These are phyloP conservation scores for Piper longum DNA, from an alignment of 164 flowering plant species.

Conservation along the genomic window DNA sequence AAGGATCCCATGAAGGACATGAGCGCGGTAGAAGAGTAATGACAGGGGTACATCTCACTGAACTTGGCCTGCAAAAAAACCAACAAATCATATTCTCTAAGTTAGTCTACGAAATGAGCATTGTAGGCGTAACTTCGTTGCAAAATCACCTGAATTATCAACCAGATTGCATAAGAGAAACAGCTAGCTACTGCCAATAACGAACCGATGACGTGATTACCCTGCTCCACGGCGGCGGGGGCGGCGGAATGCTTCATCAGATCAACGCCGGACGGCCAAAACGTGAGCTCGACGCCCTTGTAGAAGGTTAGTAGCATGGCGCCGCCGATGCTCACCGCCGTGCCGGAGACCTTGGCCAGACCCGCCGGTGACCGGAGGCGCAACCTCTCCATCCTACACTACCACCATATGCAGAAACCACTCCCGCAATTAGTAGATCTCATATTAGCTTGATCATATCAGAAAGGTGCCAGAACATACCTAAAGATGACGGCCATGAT, in stretches of 20 bases:
- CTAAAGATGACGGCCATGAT: slow-evolving; percentile 32
- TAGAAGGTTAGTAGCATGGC: slow-evolving; percentile 68
- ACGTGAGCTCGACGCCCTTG: slow-evolving; percentile 35
- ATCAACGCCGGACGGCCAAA: slow-evolving; percentile 25
- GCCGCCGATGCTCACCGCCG: slow-evolving; percentile 42
- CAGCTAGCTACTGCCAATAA: slow-evolving; percentile 20
- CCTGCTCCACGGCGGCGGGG: slow-evolving; percentile 4
- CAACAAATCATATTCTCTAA: background rate
- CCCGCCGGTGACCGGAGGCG: slow-evolving; percentile 20
- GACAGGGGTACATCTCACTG: slow-evolving; percentile 23
- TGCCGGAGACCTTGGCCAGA: slow-evolving; percentile 44
- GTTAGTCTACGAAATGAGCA: background rate
- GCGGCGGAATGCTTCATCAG: slow-evolving; percentile 10
- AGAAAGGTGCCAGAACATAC: slow-evolving; percentile 9
- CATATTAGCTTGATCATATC: background rate
- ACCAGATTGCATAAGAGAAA: slow-evolving; percentile 26
- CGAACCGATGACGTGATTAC: slow-evolving; percentile 20
- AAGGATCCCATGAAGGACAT: slow-evolving; percentile 25
- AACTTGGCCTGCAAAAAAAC: slow-evolving; percentile 24
- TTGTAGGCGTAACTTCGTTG: no score
- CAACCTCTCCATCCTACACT: slow-evolving; percentile 32
- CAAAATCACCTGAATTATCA: slow-evolving; percentile 31
- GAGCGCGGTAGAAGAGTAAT: slow-evolving; percentile 33
- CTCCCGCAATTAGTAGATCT: background rate
- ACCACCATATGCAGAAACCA: background rate